Evolutionary conservation across 306 rosid genomes (phyloP), one percentile per base, ranked within the genome.

Genomic region (Urtica urens): DNA sequence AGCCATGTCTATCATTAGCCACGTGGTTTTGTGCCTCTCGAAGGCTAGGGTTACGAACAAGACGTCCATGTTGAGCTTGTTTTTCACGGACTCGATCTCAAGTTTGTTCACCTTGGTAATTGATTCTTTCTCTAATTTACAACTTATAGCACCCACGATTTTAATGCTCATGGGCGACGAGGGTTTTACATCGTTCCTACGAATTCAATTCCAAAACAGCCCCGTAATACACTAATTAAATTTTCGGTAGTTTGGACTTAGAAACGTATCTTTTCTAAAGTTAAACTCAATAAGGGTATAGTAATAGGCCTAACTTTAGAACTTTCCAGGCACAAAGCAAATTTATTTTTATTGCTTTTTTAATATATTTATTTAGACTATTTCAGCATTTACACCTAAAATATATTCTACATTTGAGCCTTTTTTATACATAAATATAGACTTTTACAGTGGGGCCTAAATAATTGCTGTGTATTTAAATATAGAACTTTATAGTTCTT

Each of bases 71-170:
- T 14, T 82, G 2, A 87, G 78, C 35, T 30, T 82, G 3, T 75
- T 78, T 48, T 82, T 70, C 69, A 78, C 83, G 33, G 7, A 73
- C 11, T 72, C 93, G 0, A 83, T 75, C 17, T 78, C 93, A 1
- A 78, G 93, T 62, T 72, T 82, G 87, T 53, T 87, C 22, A 61
- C 83, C 0, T 34, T 82, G 3, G 87, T 78, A 63, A 78, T 82
- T 76, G 75, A 78, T 65, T 62, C 33, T 16, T 75, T 78, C 23
- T 78, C 93, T 1, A 43, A 75, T 37, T 1, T 69, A 25, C 87
- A 82, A n/a, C 65, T 75, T 18, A 23, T 78, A 21, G 5, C 68
- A 7, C 15, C 76, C 19, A 75, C 75, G 33, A 13, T 78, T 2
- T 64, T 75, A 15, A 78, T 78, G 83, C 62, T 82, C 41, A 15